Percentiles rank a stretch among this genome's conserved stretches.
Conservation (phyloP, 2,329 filamentous ascomycete genomes). For the Verruconis gallopava region DNA sequence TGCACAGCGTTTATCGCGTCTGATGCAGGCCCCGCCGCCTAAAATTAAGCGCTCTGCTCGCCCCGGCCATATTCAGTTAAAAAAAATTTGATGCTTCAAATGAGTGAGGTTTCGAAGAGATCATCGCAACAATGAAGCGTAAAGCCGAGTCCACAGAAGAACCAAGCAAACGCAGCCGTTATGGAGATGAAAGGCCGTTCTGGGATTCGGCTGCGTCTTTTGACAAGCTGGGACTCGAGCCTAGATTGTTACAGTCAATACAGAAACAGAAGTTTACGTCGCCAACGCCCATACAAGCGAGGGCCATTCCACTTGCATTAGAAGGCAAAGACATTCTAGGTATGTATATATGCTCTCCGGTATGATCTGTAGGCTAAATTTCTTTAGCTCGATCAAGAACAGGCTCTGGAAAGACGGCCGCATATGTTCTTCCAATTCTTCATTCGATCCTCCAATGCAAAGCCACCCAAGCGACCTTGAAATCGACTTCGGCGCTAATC, state of each 20-base stretch:
- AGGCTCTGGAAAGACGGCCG: constrained; percentile 94
- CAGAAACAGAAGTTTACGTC: constrained; percentile 70
- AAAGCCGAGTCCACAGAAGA: constrained; percentile 36
- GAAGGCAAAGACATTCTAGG: constrained; percentile 76
- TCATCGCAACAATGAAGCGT: constrained; percentile 33
- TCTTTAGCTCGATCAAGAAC: constrained; percentile 73
- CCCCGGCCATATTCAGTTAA: no score
- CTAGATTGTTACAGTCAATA: constrained; percentile 74
- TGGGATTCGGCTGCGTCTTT: constrained; percentile 41
- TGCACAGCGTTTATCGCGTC: no score
- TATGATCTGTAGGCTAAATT: constrained; percentile 11
- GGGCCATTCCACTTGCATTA: constrained; percentile 76
- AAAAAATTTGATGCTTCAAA: no score
- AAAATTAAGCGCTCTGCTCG: no score
- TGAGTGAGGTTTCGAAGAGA: no score
- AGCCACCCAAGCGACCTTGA: constrained; percentile 41
- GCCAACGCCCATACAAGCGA: constrained; percentile 79
- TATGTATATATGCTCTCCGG: constrained; percentile 18
- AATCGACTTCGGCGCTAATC: constrained; percentile 62
- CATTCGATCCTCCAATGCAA: constrained; percentile 74
- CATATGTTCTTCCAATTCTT: constrained; percentile 81
- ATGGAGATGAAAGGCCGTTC: not conserved
- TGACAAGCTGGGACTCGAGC: constrained; percentile 64
- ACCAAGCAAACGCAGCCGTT: constrained; percentile 11
- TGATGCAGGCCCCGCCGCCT: no score